Evolutionary conservation across 495 filamentous ascomycete species (phyloP).

Genomic region (Neurospora terricola): DNA sequence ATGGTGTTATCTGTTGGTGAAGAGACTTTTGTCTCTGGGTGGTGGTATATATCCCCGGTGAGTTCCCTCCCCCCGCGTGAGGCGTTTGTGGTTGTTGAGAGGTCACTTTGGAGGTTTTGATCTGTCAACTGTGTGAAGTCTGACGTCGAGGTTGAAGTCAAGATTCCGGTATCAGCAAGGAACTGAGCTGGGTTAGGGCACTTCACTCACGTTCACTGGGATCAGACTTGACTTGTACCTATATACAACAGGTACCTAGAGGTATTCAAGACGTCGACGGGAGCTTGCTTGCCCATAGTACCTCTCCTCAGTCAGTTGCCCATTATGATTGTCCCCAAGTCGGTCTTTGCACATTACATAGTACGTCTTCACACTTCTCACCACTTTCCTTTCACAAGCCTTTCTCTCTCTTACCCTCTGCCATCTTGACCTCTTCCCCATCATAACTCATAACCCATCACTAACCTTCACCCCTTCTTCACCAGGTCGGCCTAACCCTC

Average conservation of each 20-base stretch:
- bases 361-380: not conserved
- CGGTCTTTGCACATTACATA: slow-evolving; percentile 38
- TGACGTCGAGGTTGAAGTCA: not conserved
- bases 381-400: not conserved
- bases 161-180: not conserved
- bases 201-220: not conserved
- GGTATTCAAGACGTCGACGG: not conserved
- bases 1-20: not conserved
- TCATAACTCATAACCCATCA: no score
- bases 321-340: slow-evolving; percentile 1
- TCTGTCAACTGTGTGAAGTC: no score
- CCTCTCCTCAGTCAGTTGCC: not conserved
- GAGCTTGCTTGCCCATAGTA: not conserved
- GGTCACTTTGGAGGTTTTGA: not conserved
- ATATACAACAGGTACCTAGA: not conserved
- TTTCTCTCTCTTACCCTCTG: no score
- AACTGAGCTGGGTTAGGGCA: not conserved
- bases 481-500: slow-evolving; percentile 25
- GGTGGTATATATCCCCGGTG: not conserved
- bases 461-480: no score
- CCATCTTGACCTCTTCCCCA: no score
- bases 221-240: not conserved
- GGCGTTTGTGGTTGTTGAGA: not conserved
- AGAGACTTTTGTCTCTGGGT: not conserved
- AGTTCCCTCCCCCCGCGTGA: not conserved